phyloP scores from a whole-genome alignment of 164 flowering plant species.

The Stephania cephalantha region DNA sequence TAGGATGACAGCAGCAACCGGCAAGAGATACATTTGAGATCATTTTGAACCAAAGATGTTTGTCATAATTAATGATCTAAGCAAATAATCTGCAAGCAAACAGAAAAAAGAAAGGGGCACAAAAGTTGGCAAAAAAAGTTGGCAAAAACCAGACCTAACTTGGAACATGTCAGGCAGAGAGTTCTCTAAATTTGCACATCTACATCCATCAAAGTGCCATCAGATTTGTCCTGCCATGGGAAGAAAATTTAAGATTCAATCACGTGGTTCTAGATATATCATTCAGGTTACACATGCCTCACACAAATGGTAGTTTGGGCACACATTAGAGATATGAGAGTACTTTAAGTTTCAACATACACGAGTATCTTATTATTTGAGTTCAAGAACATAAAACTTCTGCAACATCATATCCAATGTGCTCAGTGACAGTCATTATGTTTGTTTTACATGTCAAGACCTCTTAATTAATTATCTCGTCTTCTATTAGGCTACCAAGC shows the following conservation, averaged over 20 bases:
- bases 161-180: slow-evolving; percentile 39
- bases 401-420: neutral
- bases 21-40: too few relatives aligned
- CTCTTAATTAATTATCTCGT: neutral
- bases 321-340: too few relatives aligned
- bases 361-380: too few relatives aligned
- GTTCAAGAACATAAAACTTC: too few relatives aligned
- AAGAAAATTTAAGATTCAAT: neutral
- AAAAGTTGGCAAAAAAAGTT: too few relatives aligned
- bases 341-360: too few relatives aligned
- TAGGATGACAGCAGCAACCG: too few relatives aligned
- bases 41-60: neutral
- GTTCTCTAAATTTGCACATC: slow-evolving; percentile 32
- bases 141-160: slow-evolving; percentile 34
- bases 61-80: neutral
- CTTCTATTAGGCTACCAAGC: too few relatives aligned
- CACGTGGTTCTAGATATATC: neutral
- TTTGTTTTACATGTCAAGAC: neutral
- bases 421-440: neutral
- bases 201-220: slow-evolving; percentile 23
- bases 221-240: slow-evolving; percentile 26
- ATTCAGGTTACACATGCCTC: neutral
- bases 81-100: neutral
- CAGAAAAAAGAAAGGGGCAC: neutral
- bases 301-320: neutral